Conservation (phyloP, 2,329 filamentous ascomycete species). For the Pseudogymnoascus sp. region DNA sequence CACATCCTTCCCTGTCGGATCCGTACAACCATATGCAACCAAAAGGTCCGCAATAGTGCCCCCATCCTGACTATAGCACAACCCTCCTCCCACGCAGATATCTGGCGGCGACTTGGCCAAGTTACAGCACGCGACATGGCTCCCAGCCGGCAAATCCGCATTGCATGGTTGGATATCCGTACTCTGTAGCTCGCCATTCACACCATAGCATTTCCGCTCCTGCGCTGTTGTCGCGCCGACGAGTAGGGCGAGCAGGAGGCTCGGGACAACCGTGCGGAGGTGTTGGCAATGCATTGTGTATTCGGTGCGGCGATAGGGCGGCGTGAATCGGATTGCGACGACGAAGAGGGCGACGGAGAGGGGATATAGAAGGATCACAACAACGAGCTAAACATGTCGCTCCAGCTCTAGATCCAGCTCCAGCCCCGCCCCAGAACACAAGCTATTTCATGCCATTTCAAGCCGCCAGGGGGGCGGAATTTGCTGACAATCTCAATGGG, state of each 20-base stretch:
- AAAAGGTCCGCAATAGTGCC: neutral
- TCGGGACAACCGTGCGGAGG: neutral
- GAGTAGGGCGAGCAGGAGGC: neutral
- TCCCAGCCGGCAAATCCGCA: neutral
- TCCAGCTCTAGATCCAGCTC: neutral
- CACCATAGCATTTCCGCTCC: neutral
- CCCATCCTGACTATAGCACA: neutral
- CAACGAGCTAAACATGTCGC: neutral
- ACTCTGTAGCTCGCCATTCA: neutral
- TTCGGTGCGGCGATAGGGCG: neutral
- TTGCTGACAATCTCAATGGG: neutral
- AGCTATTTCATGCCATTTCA: neutral
- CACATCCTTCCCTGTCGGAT: neutral
- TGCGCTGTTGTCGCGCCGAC: neutral
- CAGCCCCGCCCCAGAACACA: neutral
- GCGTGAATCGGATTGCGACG: neutral
- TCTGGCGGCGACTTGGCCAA: neutral
- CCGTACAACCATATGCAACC: neutral
- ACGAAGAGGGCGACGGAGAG: neutral
- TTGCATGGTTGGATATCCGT: neutral
- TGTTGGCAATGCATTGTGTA: neutral
- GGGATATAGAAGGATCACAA: slow-evolving; percentile 18
- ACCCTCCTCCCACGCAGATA: neutral
- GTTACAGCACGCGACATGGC: neutral
- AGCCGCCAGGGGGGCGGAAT: neutral